These are phyloP conservation scores for Trichophyton simii DNA, from an alignment of 2,329 filamentous ascomycete genomes.

Conservation along the genomic window DNA sequence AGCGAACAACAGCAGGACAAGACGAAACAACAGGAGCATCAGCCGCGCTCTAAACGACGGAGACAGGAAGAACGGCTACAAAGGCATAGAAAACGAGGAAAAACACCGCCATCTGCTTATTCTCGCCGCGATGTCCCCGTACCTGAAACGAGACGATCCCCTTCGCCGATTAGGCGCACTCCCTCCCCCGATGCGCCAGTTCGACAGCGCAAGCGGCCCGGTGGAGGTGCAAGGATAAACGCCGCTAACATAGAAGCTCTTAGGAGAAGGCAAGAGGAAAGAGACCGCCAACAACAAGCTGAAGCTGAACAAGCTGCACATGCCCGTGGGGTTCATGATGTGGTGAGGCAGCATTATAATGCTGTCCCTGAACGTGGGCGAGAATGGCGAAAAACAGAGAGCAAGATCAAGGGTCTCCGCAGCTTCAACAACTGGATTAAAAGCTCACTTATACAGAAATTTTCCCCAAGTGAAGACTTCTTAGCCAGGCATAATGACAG, in stretches of 20 bases:
- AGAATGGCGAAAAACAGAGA: constrained; percentile 89
- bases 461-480: constrained; percentile 68
- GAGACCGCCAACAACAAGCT: constrained; percentile 30
- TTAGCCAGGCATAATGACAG: constrained; percentile 39
- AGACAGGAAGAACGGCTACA: constrained; percentile 30
- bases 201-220: constrained; percentile 35
- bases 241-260: constrained; percentile 27
- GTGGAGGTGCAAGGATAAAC: constrained; percentile 33
- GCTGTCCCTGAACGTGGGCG: constrained; percentile 83
- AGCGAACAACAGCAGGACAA: constrained; percentile 18
- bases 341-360: constrained; percentile 92
- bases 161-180: constrained; percentile 29
- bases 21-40: constrained; percentile 16
- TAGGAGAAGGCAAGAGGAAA: constrained; percentile 32
- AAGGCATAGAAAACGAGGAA: constrained; percentile 25
- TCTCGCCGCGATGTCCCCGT: constrained; percentile 27
- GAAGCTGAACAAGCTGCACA: constrained; percentile 26
- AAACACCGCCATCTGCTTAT: constrained; percentile 29
- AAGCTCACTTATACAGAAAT: constrained; percentile 93
- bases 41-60: constrained; percentile 26
- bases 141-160: constrained; percentile 23
- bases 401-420: constrained; percentile 84
- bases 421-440: constrained; percentile 99
- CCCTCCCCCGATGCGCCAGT: constrained; percentile 31
- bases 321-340: constrained; percentile 58